A percentile compares a stretch with the other conserved stretches of the same genome.
Conservation (phyloP, 768 basidiomycete genomes). For the Tricholoma saponaceum region DNA sequence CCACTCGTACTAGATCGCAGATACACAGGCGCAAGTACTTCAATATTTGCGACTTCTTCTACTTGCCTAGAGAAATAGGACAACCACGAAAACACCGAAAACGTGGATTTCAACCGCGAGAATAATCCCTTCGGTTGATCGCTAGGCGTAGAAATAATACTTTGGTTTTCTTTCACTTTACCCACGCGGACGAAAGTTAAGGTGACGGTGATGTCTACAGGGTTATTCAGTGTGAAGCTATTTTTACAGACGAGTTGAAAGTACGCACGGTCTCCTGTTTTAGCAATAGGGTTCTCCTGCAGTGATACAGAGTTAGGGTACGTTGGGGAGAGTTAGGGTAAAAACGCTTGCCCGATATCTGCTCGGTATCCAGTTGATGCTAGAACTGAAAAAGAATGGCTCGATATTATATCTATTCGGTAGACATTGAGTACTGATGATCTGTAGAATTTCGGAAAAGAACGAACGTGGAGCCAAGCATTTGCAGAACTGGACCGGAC, state of each 20-base stretch:
- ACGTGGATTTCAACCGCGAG: slow-evolving; percentile 10
- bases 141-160: neutral
- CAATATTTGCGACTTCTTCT: neutral
- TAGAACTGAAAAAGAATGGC: slow-evolving; percentile 65
- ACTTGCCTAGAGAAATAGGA: neutral
- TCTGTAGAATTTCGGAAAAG: neutral
- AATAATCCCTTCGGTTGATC: slow-evolving; percentile 1
- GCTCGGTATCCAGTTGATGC: slow-evolving; percentile 66
- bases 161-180: neutral
- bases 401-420: slow-evolving; percentile 50
- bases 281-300: neutral
- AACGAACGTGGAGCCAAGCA: neutral
- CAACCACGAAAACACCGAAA: neutral
- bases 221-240: neutral
- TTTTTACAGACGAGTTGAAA: neutral
- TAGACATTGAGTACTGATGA: neutral
- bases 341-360: slow-evolving; percentile 48
- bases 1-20: neutral
- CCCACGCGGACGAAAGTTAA: slow-evolving; percentile 47
- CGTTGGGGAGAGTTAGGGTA: neutral
- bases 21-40: neutral
- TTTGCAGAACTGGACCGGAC: neutral
- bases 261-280: neutral
- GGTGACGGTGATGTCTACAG: slow-evolving; percentile 48
- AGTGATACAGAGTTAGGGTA: neutral